Evolutionary conservation across 192 early-diverging fungal genomes (phyloP), one percentile per base, ranked within the genome.

Genomic region (Gryganskiella cystojenkinii): DNA sequence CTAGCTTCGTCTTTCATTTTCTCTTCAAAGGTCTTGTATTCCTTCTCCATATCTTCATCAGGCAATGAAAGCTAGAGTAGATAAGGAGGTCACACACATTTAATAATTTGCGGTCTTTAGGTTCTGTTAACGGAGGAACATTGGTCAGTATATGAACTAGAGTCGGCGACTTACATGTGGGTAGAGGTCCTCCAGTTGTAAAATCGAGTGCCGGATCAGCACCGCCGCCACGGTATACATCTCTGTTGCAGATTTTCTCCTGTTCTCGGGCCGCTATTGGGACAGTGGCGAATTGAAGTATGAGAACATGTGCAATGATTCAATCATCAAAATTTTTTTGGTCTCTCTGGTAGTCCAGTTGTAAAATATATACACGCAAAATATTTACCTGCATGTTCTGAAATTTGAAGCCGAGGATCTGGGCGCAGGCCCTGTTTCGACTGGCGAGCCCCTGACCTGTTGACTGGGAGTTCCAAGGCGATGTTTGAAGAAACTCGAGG

Each of bases 381-480:
- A 33, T 27, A 40, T 56, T 57, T 81, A 64, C 79, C 42, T 89
- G 86, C 62, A 91, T 87, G 56, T 80, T 82, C 25, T 80, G 74
- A 59, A 90, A 94, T 70, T 92, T 91, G 83, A 93, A 93, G 9
- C 91, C 94, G 8, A 95, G 71, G n/a, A 95, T 66, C 42, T 94
- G 91, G 4, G 87, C 91, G 25, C 84, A 80, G 2, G 80, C 63
- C 7, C 63, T 51, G 30, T 64, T 67, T 13, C 63, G 34, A 4
- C 40, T 61, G 31, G 56, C 24, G 2, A 53, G 25, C 22, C 20
- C 56, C 7, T 46, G 40, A 2, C 43, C 50, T 2, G 34, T 46
- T 20, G 52, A 47, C 51, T 55, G 61, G 28, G 67, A 55, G 20
- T 58, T 61, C 87, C 87, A 89, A 8, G 79, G 81, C 0, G 87